Evolutionary conservation across 768 basidiomycete genomes (phyloP).

Genomic region (Hirschioporus abietinus): DNA sequence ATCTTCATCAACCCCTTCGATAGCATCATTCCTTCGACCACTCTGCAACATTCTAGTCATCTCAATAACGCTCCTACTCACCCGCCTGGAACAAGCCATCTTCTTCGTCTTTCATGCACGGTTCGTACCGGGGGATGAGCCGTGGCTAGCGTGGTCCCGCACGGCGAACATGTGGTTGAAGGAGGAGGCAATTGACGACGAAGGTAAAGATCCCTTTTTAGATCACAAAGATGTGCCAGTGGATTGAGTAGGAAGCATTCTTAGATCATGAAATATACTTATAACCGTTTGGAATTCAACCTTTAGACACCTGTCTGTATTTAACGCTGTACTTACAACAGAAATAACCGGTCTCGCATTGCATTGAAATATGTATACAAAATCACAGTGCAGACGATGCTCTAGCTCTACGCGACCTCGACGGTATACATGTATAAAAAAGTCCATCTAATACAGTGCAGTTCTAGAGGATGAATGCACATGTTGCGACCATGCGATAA

Average conservation of each 20-base stretch:
- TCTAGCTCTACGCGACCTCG: no score
- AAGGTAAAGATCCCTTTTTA: not conserved
- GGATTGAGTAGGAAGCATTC: not conserved
- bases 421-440: not conserved
- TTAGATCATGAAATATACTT: not conserved
- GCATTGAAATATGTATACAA: no score
- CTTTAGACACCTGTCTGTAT: no score
- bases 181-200: not conserved
- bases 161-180: not conserved
- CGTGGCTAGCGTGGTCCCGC: constrained; percentile 44
- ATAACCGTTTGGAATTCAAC: no score
- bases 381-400: no score
- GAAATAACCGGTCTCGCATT: no score
- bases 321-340: no score
- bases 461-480: not conserved
- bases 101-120: constrained; percentile 37
- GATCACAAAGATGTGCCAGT: no score
- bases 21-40: constrained; percentile 10
- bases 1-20: constrained; percentile 14
- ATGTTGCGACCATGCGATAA: not conserved
- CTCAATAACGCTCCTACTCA: constrained; percentile 23
- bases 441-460: not conserved
- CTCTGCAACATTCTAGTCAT: constrained; percentile 19
- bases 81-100: constrained; percentile 32
- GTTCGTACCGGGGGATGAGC: constrained; percentile 47